These are phyloP conservation scores for Anisodus tanguticus DNA, from an alignment of 257 asterid genomes.

Conservation along the genomic window DNA sequence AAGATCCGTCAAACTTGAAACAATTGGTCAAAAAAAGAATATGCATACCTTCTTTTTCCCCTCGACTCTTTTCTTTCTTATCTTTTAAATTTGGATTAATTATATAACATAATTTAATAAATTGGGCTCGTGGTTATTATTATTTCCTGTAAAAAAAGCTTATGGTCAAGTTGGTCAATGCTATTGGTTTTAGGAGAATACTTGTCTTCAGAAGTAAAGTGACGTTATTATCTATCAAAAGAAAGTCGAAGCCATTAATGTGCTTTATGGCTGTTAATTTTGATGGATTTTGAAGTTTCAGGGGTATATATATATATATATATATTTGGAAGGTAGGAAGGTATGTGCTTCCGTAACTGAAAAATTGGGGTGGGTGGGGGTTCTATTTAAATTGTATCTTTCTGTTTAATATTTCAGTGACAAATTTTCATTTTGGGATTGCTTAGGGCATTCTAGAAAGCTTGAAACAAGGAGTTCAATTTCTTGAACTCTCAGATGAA, in stretches of 20 bases:
- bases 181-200: constrained; percentile 17
- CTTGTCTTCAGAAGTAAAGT: constrained; percentile 1
- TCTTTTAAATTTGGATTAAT: background rate
- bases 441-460: constrained; percentile 63
- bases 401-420: background rate
- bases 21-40: background rate
- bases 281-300: background rate
- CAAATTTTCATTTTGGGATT: background rate
- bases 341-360: background rate
- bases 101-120: background rate
- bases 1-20: constrained; percentile 16
- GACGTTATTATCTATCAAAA: background rate
- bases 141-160: background rate
- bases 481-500: constrained; percentile 78
- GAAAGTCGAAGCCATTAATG: background rate
- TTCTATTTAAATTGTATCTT: background rate
- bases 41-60: background rate
- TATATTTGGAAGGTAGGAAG: background rate
- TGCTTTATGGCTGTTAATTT: background rate
- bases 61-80: background rate
- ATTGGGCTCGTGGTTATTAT: background rate
- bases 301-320: background rate
- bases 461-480: constrained; percentile 68
- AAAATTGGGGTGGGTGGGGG: background rate
- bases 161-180: constrained; percentile 2